These are phyloP conservation scores for Phellopilus nigrolimitatus DNA, from an alignment of 1,284 basidiomycete species.

Conservation along the genomic window DNA sequence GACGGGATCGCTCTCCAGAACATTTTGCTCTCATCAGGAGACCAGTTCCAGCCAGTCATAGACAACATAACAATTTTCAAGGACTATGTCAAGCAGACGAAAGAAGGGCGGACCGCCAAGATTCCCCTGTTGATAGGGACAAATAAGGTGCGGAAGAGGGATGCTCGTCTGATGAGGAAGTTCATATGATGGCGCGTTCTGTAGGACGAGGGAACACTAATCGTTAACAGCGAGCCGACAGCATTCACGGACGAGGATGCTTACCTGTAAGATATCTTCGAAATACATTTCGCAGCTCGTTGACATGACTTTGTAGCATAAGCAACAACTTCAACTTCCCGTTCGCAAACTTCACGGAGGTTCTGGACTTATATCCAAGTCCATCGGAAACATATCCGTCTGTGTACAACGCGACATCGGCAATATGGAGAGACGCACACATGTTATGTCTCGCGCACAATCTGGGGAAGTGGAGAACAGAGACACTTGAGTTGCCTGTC, in stretches of 20 bases:
- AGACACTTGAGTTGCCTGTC: constrained; percentile 33
- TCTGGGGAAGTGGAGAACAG: constrained; percentile 35
- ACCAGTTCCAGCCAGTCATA: constrained; percentile 41
- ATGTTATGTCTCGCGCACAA: constrained; percentile 43
- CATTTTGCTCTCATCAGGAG: constrained; percentile 32
- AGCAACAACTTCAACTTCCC: constrained; percentile 43
- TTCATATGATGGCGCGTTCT: neutral
- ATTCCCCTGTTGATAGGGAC: constrained; percentile 40
- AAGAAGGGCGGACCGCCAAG: constrained; percentile 33
- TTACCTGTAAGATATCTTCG: constrained; percentile 29
- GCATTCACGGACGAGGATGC: constrained; percentile 35
- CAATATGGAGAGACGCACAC: constrained; percentile 42
- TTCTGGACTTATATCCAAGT: constrained; percentile 27
- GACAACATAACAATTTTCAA: constrained; percentile 41
- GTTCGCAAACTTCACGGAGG: constrained; percentile 25
- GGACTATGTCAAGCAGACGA: constrained; percentile 36
- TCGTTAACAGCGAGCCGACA: constrained; percentile 39
- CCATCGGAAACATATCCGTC: constrained; percentile 28
- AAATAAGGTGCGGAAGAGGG: constrained; percentile 29
- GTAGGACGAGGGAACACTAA: constrained; percentile 40
- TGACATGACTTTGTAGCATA: constrained; percentile 25
- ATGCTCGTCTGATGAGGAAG: neutral
- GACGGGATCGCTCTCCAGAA: constrained; percentile 31
- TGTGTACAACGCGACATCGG: constrained; percentile 30
- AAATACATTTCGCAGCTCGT: neutral